Evolutionary conservation across 495 filamentous ascomycete species (phyloP), one percentile per base, ranked within the genome.

Genomic region (Entonaema liquescens): DNA sequence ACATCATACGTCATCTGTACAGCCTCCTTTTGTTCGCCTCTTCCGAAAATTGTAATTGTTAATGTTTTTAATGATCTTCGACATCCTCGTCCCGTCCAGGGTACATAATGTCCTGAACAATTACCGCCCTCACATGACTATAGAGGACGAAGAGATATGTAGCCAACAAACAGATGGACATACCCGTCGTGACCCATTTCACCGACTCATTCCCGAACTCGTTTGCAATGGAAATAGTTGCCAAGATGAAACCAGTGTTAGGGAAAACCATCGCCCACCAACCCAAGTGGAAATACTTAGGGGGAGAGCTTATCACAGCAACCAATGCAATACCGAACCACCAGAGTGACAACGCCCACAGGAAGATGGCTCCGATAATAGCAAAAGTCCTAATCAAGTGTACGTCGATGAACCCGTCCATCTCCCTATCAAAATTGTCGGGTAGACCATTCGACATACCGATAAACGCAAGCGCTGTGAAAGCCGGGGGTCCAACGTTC

Each of bases 281-380:
- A 35, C 81, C 81, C 26, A 88, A 72, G 70, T 86, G 84, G 71
- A 86, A 89, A 73, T 70, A 77, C 64, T 83, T 83, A 9, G 82
- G 84, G 25, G 82, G 80, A 5, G 83, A 82, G 11, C 73, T 74
- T 11, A 90, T 59, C 3, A 86, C 84, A 0, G 85, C 86, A 28
- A 89, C 73, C 7, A 83, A 59, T 0, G 89, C 88, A 5, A 89
- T 82, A 33, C 78, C 80, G 73, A 92, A 92, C 82, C 92, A 93
- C 90, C 90, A 93, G 19, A 93, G 83, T 28, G 85, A 87, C 13
- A 93, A 74, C 0, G 85, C 83, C 91, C 91, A 93, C 1, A 93
- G 80, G 66, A 91, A 91, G 7, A 90, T 84, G 0, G 83, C 89
- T 0, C 81, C 67, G 0, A 82, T 79, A 19, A 89, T 72, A 0